A percentile compares a stretch with the other conserved stretches of the same genome.
Conservation (phyloP, 352 stramenopile genomes). For the Pythium scleroteichum region DNA sequence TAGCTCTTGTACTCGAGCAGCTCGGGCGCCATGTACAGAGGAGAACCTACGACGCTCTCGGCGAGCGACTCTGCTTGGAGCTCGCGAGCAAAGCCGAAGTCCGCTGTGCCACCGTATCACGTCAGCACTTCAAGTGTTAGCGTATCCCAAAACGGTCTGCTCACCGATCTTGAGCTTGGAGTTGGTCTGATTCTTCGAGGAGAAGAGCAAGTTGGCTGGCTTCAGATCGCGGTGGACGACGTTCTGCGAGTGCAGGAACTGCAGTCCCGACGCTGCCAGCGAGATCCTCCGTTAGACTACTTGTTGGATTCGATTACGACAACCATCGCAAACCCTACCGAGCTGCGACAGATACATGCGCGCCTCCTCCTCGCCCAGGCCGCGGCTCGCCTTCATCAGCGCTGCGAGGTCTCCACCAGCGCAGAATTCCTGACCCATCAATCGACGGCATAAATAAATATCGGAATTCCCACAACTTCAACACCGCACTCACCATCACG, state of each 20-base stretch:
- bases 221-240: slow-evolving; percentile 81
- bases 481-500: slow-evolving; percentile 44
- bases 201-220: slow-evolving; percentile 72
- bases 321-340: no score
- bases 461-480: no score
- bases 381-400: slow-evolving; percentile 69
- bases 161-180: slow-evolving; percentile 85
- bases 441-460: no score
- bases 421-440: slow-evolving; percentile 62
- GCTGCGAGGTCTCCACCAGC: slow-evolving; percentile 69
- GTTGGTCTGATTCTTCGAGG: slow-evolving; percentile 58
- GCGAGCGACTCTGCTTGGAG: slow-evolving; percentile 72
- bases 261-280: slow-evolving; percentile 54
- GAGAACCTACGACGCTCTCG: slow-evolving; percentile 79
- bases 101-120: slow-evolving; percentile 32
- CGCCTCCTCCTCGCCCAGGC: slow-evolving; percentile 62
- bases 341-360: slow-evolving; percentile 80
- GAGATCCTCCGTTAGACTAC: background rate
- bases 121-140: no score
- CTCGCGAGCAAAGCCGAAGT: slow-evolving; percentile 75
- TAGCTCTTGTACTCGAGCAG: slow-evolving; percentile 87
- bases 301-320: background rate
- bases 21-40: slow-evolving; percentile 80
- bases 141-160: no score
- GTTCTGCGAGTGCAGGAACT: slow-evolving; percentile 76